These are phyloP conservation scores for Rhizopus arrhizus DNA, from an alignment of 371 early-diverging fungal species.

Conservation along the genomic window DNA sequence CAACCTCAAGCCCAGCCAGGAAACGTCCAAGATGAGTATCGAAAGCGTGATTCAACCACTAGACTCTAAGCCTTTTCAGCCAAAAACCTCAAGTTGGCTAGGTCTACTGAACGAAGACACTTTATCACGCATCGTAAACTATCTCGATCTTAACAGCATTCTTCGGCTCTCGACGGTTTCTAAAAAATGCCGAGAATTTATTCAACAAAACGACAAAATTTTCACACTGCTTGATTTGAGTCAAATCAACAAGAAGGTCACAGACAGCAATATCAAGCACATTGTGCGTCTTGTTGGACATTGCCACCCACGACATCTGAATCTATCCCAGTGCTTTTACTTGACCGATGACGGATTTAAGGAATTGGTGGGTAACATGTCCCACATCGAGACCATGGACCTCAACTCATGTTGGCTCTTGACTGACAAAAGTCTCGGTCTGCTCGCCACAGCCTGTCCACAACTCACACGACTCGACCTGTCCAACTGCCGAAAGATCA, in stretches of 20 bases:
- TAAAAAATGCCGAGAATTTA: conserved; percentile 30
- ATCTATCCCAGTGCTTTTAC: conserved; percentile 50
- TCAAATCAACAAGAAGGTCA: conserved; percentile 44
- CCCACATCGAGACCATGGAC: conserved; percentile 55
- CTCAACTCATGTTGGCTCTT: conserved; percentile 80
- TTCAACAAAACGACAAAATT: conserved; percentile 33
- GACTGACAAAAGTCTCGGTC: conserved; percentile 65
- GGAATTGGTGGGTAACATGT: conserved; percentile 32
- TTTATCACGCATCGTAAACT: conserved; percentile 23
- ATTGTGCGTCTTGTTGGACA: conserved; percentile 21
- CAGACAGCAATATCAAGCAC: conserved; percentile 30
- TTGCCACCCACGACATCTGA: conserved; percentile 25
- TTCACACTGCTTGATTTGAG: conserved; percentile 47
- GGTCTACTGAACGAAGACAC: conserved; percentile 20
- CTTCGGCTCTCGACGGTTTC: conserved; percentile 30
- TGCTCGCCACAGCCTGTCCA: conserved; percentile 44
- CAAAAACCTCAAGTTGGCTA: conserved; percentile 6
- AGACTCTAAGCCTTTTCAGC: neutral
- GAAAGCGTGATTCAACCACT: neutral
- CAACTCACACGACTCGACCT: conserved; percentile 60
- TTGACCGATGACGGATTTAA: conserved; percentile 55
- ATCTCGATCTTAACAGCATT: conserved; percentile 34
- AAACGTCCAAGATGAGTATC: conserved; percentile 4
- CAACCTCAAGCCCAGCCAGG: conserved; percentile 11
- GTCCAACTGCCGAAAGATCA: conserved; percentile 80